Evolutionary conservation across 345 rosid species (phyloP), one percentile per base, ranked within the genome.

Genomic region (Populus deltoides): DNA sequence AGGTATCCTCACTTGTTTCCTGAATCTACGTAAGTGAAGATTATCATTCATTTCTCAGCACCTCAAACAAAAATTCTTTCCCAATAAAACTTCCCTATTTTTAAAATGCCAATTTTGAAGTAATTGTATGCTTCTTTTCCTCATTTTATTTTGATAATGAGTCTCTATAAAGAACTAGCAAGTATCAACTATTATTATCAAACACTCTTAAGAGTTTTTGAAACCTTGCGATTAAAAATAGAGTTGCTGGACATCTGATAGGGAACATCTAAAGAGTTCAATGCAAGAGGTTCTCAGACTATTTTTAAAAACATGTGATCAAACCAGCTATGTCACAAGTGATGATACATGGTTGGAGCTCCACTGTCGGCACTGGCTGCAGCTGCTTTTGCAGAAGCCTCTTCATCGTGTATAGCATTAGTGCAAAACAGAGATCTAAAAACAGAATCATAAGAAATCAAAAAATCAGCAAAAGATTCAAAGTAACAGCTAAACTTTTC

Each of bases 271-370:
- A 57, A 68, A 61, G 65, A 29, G 36, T 70, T 31, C 15, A 75
- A 38, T 70, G 15, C 18, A 62, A 55, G 38, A 15, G 67, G 35
- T 71, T 61, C 43, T 22, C 11, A 1, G 75, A 85, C 75, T 38
- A 61, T 53, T 70, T 79, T 61, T 35, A 73, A 73, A 79, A 80
- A 85, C 22, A 38, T 59, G 63, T 81, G 66, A 77, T 73, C 82
- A 81, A 87, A 85, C 80, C 85, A 80, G 68, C 12, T 61, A 66
- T 49, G 70, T 39, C 71, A 51, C 62, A 67, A 81, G 80, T 77
- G 78, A 45, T 29, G 77, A 73, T 90, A 93, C 99, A 95, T 96
- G 78, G 99, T 93, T 29, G 94, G 92, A 81, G 93, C 93, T 81
- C 92, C 94, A 72, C 77, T 82, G 43, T 92, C 87, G 0, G 94